Percentiles rank a stretch among this genome's conserved stretches.
These are phyloP conservation scores for Vaccinium myrtillus DNA, from an alignment of 148 eudicot species.

Conservation along the genomic window DNA sequence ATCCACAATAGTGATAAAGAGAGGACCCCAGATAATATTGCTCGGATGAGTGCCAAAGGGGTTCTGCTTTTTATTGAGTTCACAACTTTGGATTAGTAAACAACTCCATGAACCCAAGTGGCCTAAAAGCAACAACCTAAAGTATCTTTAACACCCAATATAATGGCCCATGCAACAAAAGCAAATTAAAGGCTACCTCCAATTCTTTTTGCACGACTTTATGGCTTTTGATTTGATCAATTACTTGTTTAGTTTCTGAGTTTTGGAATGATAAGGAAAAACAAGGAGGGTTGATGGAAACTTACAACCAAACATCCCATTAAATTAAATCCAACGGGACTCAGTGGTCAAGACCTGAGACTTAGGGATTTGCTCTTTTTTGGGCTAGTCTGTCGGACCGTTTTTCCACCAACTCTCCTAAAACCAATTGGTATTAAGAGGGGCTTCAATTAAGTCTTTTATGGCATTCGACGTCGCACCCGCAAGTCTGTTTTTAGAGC, in stretches of 20 bases:
- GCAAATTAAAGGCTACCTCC: conserved; percentile 12
- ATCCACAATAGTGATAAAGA: conserved; percentile 9
- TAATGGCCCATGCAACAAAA: not conserved
- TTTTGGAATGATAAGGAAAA: no score
- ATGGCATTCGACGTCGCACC: no score
- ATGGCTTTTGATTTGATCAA: not conserved
- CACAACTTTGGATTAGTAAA: conserved; percentile 12
- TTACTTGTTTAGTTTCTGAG: not conserved
- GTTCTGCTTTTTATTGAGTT: not conserved
- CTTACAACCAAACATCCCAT: not conserved
- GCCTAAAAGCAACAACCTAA: conserved; percentile 15
- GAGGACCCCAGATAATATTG: not conserved
- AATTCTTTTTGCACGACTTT: not conserved
- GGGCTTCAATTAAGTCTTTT: no score
- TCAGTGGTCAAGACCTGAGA: no score
- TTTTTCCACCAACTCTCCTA: no score
- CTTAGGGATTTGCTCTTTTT: no score
- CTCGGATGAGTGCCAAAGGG: conserved; percentile 15
- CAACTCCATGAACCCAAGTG: not conserved
- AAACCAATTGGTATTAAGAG: no score
- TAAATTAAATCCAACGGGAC: no score
- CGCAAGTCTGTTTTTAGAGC: no score
- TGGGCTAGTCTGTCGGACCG: no score
- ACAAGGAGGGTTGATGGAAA: not conserved
- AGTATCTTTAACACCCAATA: conserved; percentile 13